Evolutionary conservation across 805 yeast genomes (phyloP).

Genomic region (Ogataea paraovalis): DNA sequence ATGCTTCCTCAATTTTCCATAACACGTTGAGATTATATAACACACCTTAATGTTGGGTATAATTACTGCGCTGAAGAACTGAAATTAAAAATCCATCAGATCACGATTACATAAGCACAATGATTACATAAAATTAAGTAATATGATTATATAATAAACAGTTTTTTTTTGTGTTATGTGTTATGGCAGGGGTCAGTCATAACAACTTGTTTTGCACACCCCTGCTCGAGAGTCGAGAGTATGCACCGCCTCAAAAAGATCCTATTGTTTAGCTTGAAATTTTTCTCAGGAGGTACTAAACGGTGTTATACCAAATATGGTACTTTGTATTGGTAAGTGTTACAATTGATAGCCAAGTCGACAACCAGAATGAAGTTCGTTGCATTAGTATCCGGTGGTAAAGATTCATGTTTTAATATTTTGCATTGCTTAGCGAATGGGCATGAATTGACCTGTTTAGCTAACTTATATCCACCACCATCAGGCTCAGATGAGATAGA

Average conservation of each 20-base stretch:
- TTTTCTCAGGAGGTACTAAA: background rate
- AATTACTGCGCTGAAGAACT: no score
- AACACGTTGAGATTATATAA: no score
- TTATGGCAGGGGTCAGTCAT: no score
- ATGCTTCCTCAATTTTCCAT: no score
- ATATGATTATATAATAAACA: no score
- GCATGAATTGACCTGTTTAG: conserved; percentile 82
- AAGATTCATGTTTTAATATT: conserved; percentile 89
- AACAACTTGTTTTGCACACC: no score
- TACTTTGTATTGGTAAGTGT: background rate
- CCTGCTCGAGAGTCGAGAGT: no score
- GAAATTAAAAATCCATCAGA: no score
- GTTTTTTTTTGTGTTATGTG: no score
- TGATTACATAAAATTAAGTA: no score
- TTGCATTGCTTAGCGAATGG: conserved; percentile 82
- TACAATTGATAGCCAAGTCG: background rate
- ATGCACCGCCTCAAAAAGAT: background rate
- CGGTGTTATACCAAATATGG: background rate
- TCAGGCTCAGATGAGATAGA: conserved; percentile 65
- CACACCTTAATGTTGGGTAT: no score
- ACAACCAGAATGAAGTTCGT: conserved; percentile 69
- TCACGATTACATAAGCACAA: no score
- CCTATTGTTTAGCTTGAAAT: background rate
- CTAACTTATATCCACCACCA: conserved; percentile 67
- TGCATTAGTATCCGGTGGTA: conserved; percentile 92